Evolutionary conservation across 2,329 filamentous ascomycete species (phyloP).

Genomic region (Xylariomycetidae sp.): DNA sequence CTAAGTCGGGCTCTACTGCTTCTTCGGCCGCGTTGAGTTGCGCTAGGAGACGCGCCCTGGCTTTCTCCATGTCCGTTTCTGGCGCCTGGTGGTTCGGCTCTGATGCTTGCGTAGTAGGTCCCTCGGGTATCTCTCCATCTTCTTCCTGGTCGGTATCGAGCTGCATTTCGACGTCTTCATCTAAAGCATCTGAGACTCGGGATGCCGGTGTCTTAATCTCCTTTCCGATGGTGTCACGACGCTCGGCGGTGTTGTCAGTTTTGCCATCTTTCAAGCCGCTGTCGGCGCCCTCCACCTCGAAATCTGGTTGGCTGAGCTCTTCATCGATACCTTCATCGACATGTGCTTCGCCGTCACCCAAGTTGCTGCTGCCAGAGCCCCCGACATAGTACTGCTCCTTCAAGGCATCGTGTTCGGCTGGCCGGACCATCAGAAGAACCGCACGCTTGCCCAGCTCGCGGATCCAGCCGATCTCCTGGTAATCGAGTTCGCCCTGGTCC

Average conservation of each 20-base stretch:
- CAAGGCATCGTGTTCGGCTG: slow-evolving; percentile 48
- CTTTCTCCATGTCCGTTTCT: slow-evolving; percentile 41
- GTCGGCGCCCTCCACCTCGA: slow-evolving; percentile 1
- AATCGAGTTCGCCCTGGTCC: slow-evolving; percentile 68
- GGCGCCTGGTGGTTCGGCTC: slow-evolving; percentile 3
- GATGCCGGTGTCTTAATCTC: too few relatives aligned
- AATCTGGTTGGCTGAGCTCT: slow-evolving; percentile 2
- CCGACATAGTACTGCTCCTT: slow-evolving; percentile 36
- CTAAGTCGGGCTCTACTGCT: slow-evolving; percentile 30
- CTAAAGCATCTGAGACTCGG: slow-evolving; percentile 30
- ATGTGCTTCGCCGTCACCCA: slow-evolving; percentile 31
- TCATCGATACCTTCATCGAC: slow-evolving; percentile 29
- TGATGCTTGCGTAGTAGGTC: slow-evolving; percentile 18
- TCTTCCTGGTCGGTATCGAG: slow-evolving; percentile 30
- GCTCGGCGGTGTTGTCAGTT: slow-evolving; percentile 12
- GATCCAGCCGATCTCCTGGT: slow-evolving; percentile 70
- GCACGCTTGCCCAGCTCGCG: slow-evolving; percentile 78
- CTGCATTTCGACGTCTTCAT: slow-evolving; percentile 26
- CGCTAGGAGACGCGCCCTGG: slow-evolving; percentile 45
- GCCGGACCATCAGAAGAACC: slow-evolving; percentile 52
- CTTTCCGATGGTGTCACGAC: too few relatives aligned
- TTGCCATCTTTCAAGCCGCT: slow-evolving; percentile 13
- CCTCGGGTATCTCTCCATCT: slow-evolving; percentile 33
- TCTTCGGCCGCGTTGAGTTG: not conserved
- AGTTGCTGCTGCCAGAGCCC: slow-evolving; percentile 32